Base-by-base conservation (phyloP, 2,329 filamentous ascomycete species). In the Claviceps sp. region DNA sequence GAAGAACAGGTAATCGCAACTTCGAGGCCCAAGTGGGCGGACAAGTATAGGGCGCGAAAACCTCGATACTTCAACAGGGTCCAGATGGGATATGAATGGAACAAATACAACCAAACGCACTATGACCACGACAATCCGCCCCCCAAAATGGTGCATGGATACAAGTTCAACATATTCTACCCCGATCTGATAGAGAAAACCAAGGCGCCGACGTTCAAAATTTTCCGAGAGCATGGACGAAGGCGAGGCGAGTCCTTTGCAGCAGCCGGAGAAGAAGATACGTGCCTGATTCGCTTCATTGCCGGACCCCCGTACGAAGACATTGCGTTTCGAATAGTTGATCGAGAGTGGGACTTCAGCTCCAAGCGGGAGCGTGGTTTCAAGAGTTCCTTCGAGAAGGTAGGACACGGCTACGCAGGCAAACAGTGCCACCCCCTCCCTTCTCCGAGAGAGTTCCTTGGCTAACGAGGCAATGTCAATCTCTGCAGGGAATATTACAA, bases 141-240 rank as follows among this genome's bases (percentile, higher is more conserved):
- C 1, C 93, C 93, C 26, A 96, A 95, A 70, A 91, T 98, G 6
- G 93, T 98, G 11, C 93, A 98, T 67, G 93, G 93, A 52, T 98
- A 98, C 76, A 96, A 95, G 67, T 98, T 98, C 77, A 97, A 98
- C 71, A 91, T 98, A 50, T 98, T 98, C 70, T 98, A 98, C 64
- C 93, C 93, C 0, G 93, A 98, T 60, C 80, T 98, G 37, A 89
- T 97, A 62, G 90, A 97, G 72, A 95, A 91, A 70, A 81, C 84
- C 37, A 95, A 90, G 68, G 90, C 93, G 1, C 93, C 93, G 10
- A 97, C 90, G 0, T 98, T 94, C 71, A 88, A 88, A 65, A 97
- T 98, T 58, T 88, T 96, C 63, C 84, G 93, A 42, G 93, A 97
- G 69, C 83, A 93, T 62, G 93, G 93, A 16, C 78, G 93, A 54